Conservation (phyloP, 345 rosid species). For the Theobroma cacao region DNA sequence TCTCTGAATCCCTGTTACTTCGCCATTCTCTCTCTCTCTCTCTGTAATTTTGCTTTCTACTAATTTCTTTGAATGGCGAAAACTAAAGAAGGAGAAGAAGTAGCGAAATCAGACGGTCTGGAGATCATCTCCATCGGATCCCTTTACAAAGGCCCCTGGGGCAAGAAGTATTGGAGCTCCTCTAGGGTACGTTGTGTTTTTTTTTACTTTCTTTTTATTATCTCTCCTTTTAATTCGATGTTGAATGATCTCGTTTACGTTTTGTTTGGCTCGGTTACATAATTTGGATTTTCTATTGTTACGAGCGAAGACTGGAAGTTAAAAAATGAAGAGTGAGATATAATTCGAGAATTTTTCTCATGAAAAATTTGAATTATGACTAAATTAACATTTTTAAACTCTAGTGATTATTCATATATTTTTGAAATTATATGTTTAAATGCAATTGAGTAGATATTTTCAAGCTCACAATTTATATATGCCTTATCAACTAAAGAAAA, state of each 20-base stretch:
- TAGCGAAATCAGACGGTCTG: constrained; percentile 46
- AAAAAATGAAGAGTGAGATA: not conserved
- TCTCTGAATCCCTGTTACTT: not conserved
- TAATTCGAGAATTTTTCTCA: not conserved
- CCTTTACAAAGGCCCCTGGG: constrained; percentile 71
- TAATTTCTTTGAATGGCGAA: constrained; percentile 36
- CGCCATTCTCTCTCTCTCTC: not conserved
- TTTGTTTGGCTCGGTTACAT: not conserved
- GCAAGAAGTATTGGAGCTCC: constrained; percentile 93
- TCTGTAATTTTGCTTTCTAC: not conserved
- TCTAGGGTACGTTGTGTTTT: constrained; percentile 68
- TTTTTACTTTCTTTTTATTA: not conserved
- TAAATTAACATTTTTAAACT: not conserved
- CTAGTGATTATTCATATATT: not conserved
- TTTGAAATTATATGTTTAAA: not conserved
- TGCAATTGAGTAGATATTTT: not conserved
- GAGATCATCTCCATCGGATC: constrained; percentile 78
- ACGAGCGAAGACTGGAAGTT: not conserved
- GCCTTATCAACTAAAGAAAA: not conserved
- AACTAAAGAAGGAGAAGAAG: constrained; percentile 25
- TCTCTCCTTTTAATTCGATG: not conserved
- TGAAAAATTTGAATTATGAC: not conserved
- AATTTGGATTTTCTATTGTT: not conserved
- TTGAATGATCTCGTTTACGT: not conserved
- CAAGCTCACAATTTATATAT: no score